phyloP scores from a whole-genome alignment of 192 early-diverging fungal genomes.

The Mortierella claussenii region DNA sequence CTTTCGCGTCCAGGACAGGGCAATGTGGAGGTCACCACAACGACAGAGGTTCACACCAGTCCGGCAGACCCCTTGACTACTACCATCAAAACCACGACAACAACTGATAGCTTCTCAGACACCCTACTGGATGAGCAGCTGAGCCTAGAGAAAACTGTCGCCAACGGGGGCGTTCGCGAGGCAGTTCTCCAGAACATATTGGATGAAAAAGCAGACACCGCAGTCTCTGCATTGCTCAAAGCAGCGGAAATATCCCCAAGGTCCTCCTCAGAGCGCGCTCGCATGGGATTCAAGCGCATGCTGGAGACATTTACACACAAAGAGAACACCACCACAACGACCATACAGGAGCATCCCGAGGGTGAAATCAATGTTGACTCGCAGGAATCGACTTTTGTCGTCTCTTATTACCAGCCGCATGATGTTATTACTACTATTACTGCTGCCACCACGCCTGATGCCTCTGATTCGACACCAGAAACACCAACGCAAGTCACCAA shows the following conservation, averaged over 20 bases:
- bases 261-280: neutral
- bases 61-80: neutral
- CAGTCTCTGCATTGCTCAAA: neutral
- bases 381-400: neutral
- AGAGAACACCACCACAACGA: slow-evolving; percentile 2
- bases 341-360: slow-evolving; percentile 13
- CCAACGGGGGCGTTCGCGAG: neutral
- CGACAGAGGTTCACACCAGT: neutral
- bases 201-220: neutral
- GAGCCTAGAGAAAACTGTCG: neutral
- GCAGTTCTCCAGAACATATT: neutral
- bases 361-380: slow-evolving; percentile 13
- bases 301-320: slow-evolving; percentile 12
- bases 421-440: neutral
- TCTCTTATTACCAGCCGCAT: neutral
- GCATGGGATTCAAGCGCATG: slow-evolving; percentile 1
- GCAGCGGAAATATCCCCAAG: neutral
- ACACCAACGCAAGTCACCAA: neutral
- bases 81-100: slow-evolving; percentile 16
- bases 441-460: neutral
- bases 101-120: slow-evolving; percentile 3
- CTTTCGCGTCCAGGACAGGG: slow-evolving; percentile 3
- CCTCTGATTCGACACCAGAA: neutral
- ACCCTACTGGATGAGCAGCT: neutral
- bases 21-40: neutral